Percentiles rank a stretch among this genome's conserved stretches.
Conservation (phyloP, 75 land plant species). For the Cunninghamia lanceolata region DNA sequence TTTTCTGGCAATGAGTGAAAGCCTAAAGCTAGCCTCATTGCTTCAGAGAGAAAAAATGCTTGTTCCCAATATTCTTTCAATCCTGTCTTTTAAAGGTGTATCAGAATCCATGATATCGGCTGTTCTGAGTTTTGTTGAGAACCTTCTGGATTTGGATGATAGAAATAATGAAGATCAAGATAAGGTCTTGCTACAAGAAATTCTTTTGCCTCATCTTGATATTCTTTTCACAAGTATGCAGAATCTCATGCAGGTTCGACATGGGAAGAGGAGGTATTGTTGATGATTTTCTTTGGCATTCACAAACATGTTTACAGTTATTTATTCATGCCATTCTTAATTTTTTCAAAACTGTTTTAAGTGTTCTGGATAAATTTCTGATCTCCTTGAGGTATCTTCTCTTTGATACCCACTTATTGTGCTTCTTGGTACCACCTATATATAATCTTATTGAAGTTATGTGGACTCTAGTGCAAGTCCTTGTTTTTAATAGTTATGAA, state of each 20-base stretch:
- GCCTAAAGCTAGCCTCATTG: constrained; percentile 53
- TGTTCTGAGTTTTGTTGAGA: constrained; percentile 71
- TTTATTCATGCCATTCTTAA: not conserved
- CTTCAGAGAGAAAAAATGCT: constrained; percentile 49
- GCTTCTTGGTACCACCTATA: not conserved
- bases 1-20: constrained; percentile 83
- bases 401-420: not conserved
- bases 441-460: not conserved
- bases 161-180: constrained; percentile 33
- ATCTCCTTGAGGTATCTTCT: not conserved
- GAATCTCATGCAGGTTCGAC: constrained; percentile 30
- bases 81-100: constrained; percentile 57
- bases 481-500: not conserved
- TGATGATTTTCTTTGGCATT: not conserved
- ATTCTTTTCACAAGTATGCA: constrained; percentile 52
- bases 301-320: not conserved
- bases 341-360: not conserved
- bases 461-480: not conserved
- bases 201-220: constrained; percentile 58
- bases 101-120: constrained; percentile 56
- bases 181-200: constrained; percentile 21
- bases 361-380: not conserved
- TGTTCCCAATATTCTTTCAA: constrained; percentile 69
- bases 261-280: constrained; percentile 49
- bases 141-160: constrained; percentile 52